Conservation (phyloP, 345 rosid genomes). For the Populus euphratica region DNA sequence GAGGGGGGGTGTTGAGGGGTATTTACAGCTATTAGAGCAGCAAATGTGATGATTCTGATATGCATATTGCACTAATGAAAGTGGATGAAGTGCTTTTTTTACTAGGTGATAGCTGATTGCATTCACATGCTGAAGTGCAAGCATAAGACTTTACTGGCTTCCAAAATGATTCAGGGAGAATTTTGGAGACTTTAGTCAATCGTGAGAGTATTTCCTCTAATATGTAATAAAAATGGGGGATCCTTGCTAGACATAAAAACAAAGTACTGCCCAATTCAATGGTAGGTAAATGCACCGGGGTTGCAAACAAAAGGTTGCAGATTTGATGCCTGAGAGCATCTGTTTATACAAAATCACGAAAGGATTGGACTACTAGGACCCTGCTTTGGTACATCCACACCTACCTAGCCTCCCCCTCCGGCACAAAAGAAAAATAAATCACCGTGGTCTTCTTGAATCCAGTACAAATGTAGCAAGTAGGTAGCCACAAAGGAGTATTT, state of each 20-base stretch:
- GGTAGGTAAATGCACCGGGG: not conserved
- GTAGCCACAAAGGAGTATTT: not conserved
- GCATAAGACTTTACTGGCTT: not conserved
- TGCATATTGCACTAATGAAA: not conserved
- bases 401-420: too few relatives aligned
- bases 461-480: not conserved
- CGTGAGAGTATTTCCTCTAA: not conserved
- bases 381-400: too few relatives aligned
- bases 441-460: not conserved
- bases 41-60: not conserved
- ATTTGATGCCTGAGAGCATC: too few relatives aligned
- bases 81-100: not conserved
- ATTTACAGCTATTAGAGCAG: too few relatives aligned
- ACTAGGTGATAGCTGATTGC: not conserved
- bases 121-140: not conserved
- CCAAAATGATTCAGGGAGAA: not conserved
- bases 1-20: too few relatives aligned
- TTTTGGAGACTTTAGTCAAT: not conserved
- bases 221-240: not conserved
- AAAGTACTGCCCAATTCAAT: not conserved
- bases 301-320: too few relatives aligned
- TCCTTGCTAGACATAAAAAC: not conserved
- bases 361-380: too few relatives aligned
- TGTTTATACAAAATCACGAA: too few relatives aligned
- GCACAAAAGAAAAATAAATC: too few relatives aligned